phyloP scores from a whole-genome alignment of 805 yeast genomes.

The Suhomyces canberraensis region DNA sequence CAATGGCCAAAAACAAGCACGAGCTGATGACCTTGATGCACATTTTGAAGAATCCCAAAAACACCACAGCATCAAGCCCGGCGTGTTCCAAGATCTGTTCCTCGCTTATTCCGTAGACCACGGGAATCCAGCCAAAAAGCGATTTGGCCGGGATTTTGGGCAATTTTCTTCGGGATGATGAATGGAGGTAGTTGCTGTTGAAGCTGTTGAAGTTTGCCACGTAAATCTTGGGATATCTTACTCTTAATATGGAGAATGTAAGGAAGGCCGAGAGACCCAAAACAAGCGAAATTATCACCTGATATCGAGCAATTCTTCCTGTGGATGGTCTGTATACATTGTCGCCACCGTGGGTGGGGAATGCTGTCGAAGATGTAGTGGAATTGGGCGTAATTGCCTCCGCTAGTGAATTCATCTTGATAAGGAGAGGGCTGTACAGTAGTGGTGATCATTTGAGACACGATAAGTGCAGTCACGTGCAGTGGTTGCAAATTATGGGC shows the following conservation, averaged over 20 bases:
- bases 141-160: constrained; percentile 58
- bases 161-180: constrained; percentile 45
- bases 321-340: constrained; percentile 10
- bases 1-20: constrained; percentile 66
- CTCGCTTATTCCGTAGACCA: constrained; percentile 63
- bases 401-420: not conserved
- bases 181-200: constrained; percentile 39
- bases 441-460: no score
- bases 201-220: constrained; percentile 69
- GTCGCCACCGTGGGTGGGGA: constrained; percentile 1
- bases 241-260: constrained; percentile 66
- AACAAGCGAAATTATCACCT: constrained; percentile 62
- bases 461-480: no score
- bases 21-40: constrained; percentile 64
- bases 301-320: constrained; percentile 69
- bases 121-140: constrained; percentile 79
- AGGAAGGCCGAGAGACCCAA: constrained; percentile 69
- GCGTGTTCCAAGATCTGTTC: constrained; percentile 80
- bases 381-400: not conserved
- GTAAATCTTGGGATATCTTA: constrained; percentile 75
- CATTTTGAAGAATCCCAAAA: constrained; percentile 86
- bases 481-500: not conserved
- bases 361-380: not conserved
- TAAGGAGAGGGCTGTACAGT: no score
- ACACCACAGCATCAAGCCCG: constrained; percentile 92